Base-by-base conservation (phyloP, 371 early-diverging fungal genomes). In the Mucor racemosus region DNA sequence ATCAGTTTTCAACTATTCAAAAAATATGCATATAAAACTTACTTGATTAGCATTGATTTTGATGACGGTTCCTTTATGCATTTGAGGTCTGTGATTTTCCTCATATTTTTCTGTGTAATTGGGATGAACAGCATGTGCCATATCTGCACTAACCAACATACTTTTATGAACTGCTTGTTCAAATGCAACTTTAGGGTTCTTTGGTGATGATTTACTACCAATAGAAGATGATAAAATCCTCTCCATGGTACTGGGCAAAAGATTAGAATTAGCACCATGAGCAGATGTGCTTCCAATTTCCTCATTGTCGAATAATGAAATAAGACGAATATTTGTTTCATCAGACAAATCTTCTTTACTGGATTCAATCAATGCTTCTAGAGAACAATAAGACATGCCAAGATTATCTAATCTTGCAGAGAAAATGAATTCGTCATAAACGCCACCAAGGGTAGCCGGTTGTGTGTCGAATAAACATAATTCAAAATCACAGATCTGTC, bases 51-150 rank as follows among this genome's bases (percentile, higher is more conserved):
- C 96, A 69, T 98, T 97, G 63, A 91, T 71, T 84, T 98, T 98
- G 78, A 98, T 92, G 17, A 97, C 97, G 35, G 96, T 90, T 31
- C 99, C 99, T 73, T 91, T 86, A 79, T 97, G 95, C 88, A 99
- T 92, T 48, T 84, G 75, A 17, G 98, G 97, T 11, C 91, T 87
- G 78, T 98, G 98, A 73, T 95, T 90, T 42, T 88, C 92, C 74
- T 97, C 98, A 71, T 97, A 93, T 80, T 88, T 91, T 26, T 94
- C 93, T 21, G 60, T 42, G 55, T 95, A 96, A 78, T 97, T 98
- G 50, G 95, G 96, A 76, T 97, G 94, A 56, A 94, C 76, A 9
- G 95, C 94, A 77, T 99, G 99, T 3, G 97, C 97, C 94, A 97
- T 97, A 73, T 96, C 97, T 6, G 95, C 93, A 58, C 93, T 93